Evolutionary conservation across 306 rosid species (phyloP), one percentile per base, ranked within the genome.

Genomic region (Sesbania bispinosa): DNA sequence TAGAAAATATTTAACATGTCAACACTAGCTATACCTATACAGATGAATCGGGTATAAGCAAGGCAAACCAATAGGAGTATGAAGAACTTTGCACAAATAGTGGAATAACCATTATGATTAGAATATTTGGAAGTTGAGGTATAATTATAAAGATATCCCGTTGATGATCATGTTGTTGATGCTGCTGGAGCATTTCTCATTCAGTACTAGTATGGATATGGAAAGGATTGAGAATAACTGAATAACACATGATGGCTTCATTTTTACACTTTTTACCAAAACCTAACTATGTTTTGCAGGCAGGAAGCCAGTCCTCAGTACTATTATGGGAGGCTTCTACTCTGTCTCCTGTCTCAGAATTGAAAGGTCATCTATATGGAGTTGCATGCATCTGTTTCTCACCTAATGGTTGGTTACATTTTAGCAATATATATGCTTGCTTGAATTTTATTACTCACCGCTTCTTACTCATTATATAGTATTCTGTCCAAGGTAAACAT

Each of bases 331-430:
- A 88, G 66, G 70, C 79, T 71, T 57, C 73, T 21, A 72, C 76
- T 41, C 72, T 67, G 67, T 82, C 75, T 18, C 33, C 80, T 45
- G 75, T 80, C 32, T 85, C 91, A 67, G 89, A 87, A 69, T 71
- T 90, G 61, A 86, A 84, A 79, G 93, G 88, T 30, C 93, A 90
- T 84, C 59, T 79, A 27, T 70, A 78, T 67, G 91, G 91, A 69
- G 81, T 84, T 77, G 36, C 83, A 50, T 90, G 96, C 81, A 85
- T 88, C 74, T 80, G 88, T 14, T 84, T 90, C 77, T 90, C 96
- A 39, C 93, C 96, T 7, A 87, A 88, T 67, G 96, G 93, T 90
- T 79, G 80, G 86, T 79, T 58, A 54, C 67, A 43, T 60, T 51
- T 45, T 32, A 51, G 63, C 57, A 20, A 33, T 29, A 45, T 52